A percentile compares a stretch with the other conserved stretches of the same genome.
These are phyloP conservation scores for Termitomyces heimii DNA, from an alignment of 768 basidiomycete species.

Conservation along the genomic window DNA sequence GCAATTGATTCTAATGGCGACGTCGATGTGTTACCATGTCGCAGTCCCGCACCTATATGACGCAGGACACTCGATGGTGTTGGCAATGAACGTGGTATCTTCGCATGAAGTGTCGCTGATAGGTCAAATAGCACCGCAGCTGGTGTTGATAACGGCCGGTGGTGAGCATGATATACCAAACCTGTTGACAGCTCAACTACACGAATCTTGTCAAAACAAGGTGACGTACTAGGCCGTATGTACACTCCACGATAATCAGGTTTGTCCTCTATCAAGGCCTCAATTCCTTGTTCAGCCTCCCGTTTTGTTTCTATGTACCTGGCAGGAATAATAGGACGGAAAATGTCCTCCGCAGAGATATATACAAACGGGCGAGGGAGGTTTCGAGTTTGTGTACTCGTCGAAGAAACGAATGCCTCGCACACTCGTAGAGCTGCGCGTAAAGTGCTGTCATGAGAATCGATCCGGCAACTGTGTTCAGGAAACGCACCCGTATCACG, in stretches of 20 bases:
- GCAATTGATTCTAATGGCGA: slow-evolving; percentile 64
- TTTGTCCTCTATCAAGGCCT: slow-evolving; percentile 37
- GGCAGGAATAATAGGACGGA: slow-evolving; percentile 77
- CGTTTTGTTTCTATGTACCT: slow-evolving; percentile 94
- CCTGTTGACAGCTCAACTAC: slow-evolving; percentile 38
- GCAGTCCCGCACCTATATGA: slow-evolving; percentile 34
- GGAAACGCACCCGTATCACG: slow-evolving; percentile 74
- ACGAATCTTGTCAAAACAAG: slow-evolving; percentile 1
- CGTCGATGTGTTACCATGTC: slow-evolving; percentile 16
- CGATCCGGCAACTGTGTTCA: background rate
- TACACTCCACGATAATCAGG: slow-evolving; percentile 63
- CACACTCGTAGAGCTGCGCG: slow-evolving; percentile 66
- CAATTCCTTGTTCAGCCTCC: slow-evolving; percentile 75
- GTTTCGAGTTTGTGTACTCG: slow-evolving; percentile 19
- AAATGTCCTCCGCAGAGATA: slow-evolving; percentile 93
- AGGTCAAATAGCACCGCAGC: slow-evolving; percentile 80
- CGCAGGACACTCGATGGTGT: slow-evolving; percentile 64
- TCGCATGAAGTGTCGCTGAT: slow-evolving; percentile 66
- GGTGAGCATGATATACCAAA: slow-evolving; percentile 93
- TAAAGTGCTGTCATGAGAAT: background rate
- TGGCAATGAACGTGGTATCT: slow-evolving; percentile 48
- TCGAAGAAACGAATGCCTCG: slow-evolving; percentile 60
- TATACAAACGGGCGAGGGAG: slow-evolving; percentile 76
- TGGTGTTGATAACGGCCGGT: slow-evolving; percentile 84
- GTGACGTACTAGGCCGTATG: slow-evolving; percentile 78